phyloP scores from a whole-genome alignment of 495 filamentous ascomycete species.

The Trichocladium uniseriatum region DNA sequence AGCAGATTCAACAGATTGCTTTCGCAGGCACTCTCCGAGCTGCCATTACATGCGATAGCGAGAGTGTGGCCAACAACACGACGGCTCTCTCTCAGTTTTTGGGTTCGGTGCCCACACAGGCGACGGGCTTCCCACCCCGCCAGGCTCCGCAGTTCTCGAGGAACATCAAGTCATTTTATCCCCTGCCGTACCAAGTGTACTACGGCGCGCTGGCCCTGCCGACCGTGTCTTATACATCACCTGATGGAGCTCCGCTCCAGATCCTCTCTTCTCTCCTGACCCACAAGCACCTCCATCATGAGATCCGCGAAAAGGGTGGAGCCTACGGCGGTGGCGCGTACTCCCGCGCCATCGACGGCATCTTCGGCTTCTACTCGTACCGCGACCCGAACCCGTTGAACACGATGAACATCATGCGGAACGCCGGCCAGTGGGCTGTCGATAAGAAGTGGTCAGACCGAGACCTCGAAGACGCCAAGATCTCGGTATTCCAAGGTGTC shows the following conservation, averaged over 20 bases:
- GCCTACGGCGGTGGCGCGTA: conserved; percentile 92
- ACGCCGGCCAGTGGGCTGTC: conserved; percentile 73
- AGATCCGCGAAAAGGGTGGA: conserved; percentile 95
- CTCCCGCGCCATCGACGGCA: conserved; percentile 62
- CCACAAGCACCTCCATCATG: conserved; percentile 92
- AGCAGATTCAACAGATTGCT: conserved; percentile 72
- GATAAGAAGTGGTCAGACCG: conserved; percentile 76
- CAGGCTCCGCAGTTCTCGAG: conserved; percentile 24
- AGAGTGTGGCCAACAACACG: conserved; percentile 61
- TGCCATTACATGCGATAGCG: conserved; percentile 76
- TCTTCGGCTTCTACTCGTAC: conserved; percentile 94
- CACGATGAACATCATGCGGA: conserved; percentile 72
- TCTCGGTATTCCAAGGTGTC: conserved; percentile 90
- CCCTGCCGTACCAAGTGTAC: conserved; percentile 93
- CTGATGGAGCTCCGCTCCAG: conserved; percentile 66
- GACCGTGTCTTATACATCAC: conserved; percentile 75
- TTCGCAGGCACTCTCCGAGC: conserved; percentile 58
- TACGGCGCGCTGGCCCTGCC: conserved; percentile 74
- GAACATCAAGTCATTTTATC: conserved; percentile 73
- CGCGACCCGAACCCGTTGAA: conserved; percentile 94
- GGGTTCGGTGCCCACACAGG: conserved; percentile 41
- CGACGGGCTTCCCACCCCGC: conserved; percentile 29
- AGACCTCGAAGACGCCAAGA: conserved; percentile 91
- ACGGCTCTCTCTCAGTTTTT: conserved; percentile 64
- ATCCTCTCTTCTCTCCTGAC: conserved; percentile 91